Conservation (phyloP, 2,329 filamentous ascomycete genomes). For the Zasmidium cellare region DNA sequence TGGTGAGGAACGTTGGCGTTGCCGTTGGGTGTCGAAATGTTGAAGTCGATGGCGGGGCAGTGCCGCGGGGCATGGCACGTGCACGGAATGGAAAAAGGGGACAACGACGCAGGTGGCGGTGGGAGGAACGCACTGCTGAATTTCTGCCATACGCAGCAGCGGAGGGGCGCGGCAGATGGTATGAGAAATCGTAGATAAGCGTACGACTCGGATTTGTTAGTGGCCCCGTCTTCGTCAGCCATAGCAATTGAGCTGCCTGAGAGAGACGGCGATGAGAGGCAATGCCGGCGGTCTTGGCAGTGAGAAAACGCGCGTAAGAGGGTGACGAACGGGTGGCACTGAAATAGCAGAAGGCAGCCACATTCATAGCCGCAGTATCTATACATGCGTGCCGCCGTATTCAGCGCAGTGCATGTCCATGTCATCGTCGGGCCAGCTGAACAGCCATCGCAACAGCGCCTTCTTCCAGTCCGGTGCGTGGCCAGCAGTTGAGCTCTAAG, state of each 20-base stretch:
- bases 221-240: too few relatives aligned
- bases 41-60: neutral
- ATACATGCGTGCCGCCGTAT: too few relatives aligned
- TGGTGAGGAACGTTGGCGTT: neutral
- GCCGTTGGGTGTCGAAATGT: neutral
- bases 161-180: neutral
- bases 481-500: too few relatives aligned
- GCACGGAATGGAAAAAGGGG: neutral
- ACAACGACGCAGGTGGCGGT: neutral
- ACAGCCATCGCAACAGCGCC: too few relatives aligned
- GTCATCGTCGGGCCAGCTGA: too few relatives aligned
- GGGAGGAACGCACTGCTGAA: neutral
- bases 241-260: too few relatives aligned
- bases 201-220: too few relatives aligned
- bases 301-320: neutral
- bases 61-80: neutral
- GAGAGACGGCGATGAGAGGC: neutral
- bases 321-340: neutral
- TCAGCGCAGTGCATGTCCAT: too few relatives aligned
- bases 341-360: neutral
- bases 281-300: neutral
- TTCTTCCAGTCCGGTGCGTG: too few relatives aligned
- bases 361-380: neutral
- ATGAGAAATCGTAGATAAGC: neutral
- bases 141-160: neutral